Base-by-base conservation (phyloP, 371 early-diverging fungal genomes). In the Syncephalastrum monosporum region DNA sequence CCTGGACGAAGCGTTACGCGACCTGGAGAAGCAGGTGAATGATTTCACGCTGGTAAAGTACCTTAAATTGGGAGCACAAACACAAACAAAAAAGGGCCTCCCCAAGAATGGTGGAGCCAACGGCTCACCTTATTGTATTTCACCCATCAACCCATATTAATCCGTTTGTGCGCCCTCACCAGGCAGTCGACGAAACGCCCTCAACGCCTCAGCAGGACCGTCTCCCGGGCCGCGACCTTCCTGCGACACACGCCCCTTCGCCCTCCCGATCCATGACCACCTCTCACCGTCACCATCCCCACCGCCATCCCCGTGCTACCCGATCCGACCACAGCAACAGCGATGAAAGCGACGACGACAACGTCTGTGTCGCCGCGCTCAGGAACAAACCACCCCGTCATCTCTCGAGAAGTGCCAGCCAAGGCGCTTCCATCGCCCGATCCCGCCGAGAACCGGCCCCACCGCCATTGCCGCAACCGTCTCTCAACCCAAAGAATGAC, bases 1-100 rank as follows among this genome's bases (percentile, higher is more conserved):
- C 33, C 42, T 71, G 23, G 69, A 73, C 58, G 44, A 59, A 59
- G 65, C 68, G 56, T 60, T 76, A 24, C 67, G 63, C 47, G 61
- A 69, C 50, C 57, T 76, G 27, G 77, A 76, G 54, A 70, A 76
- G 33, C 71, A 76, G 69, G 67, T 73, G 21, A 56, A 71, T 24
- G 69, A 76, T 47, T 73, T 76, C 47, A 64, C 73, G 1, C 41
- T 76, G 69, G 77, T 73, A 76, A 61, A 48, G 23, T 16, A 16
- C 10, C 12, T 29, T 33, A 10, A 33, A 33, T 33, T 33, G 38
- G 38, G 38, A 6, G 29, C 3, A 29, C 29, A 29, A 29, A 5
- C 38, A 33, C 50, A 27, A 6, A 19, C 46, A 51, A 38, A 45
- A 14, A 21, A 21, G 19, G 41, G 29, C 7, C 4, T 29, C 29